Evolutionary conservation across 2,329 filamentous ascomycete species (phyloP), one percentile per base, ranked within the genome.

Genomic region (Xylaria sp.): DNA sequence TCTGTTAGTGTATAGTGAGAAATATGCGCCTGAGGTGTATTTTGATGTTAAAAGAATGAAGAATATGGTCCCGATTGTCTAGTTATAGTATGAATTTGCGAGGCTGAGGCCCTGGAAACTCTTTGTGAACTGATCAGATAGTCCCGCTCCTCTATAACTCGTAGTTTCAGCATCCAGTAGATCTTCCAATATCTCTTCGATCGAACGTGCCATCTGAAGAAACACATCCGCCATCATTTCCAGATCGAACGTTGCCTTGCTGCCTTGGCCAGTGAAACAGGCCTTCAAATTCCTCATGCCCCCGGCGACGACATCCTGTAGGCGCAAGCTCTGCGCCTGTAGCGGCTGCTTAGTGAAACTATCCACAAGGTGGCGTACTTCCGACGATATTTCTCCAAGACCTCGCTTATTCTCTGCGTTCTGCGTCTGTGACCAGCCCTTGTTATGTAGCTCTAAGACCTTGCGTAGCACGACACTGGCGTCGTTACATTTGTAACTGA

Each of bases 401-500:
- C 27, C 53, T 21, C 35, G 35, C 21, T 21, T 16, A 16, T 60
- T 47, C 3, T 23, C 16, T 8, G 2, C 27, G n/a, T 16, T 35
- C 8, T 44, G n/a, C 25, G 25, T 23, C 23, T 51, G 32, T 3
- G 44, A 23, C 54, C 32, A 53, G 32, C 18, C n/a, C 4, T n/a
- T 32, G 4, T 8, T 54, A 2, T 13, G 51, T 3, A 65, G 35
- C 37, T 60, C 35, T 2, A 2, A 44, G 21, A 48, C 12, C 23
- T 21, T 60, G 2, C 63, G 63, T 18, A 65, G n/a, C 1, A 65
- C 40, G 16, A 65, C 37, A 4, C 57, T 65, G 4, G 48, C 57
- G n/a, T 65, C 57, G 50, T 65, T 65, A n/a, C 57, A 65, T 40
- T 8, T 60, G 23, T 54, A 65, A 13, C 63, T 65, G n/a, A 65